phyloP scores from a whole-genome alignment of 805 yeast species.

The Yamadazyma takamatsuzukensis region DNA sequence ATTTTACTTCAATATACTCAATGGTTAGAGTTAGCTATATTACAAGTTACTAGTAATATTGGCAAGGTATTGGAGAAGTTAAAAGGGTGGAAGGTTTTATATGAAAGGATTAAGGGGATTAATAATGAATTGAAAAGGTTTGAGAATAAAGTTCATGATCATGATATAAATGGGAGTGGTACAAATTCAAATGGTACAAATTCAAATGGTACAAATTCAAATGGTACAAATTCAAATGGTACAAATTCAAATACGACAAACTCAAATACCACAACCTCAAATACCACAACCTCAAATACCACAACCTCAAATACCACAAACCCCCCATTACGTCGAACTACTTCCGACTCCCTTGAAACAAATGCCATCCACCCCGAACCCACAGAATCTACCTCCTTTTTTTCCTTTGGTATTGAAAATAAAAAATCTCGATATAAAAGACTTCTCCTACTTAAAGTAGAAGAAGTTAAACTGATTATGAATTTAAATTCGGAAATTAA shows the following conservation, averaged over 20 bases:
- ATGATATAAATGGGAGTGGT: constrained; percentile 1
- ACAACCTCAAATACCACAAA: constrained; percentile 3
- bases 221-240: no score
- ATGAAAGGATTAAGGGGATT: constrained; percentile 21
- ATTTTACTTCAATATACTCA: constrained; percentile 14
- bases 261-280: no score
- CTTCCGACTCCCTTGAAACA: background rate
- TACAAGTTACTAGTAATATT: constrained; percentile 22
- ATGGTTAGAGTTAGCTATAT: constrained; percentile 23
- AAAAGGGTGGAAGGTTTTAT: constrained; percentile 28
- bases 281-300: no score
- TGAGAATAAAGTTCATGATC: constrained; percentile 18
- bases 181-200: no score
- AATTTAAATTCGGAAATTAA: constrained; percentile 46
- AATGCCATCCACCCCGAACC: constrained; percentile 10
- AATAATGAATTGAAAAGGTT: constrained; percentile 26
- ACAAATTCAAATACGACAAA: no score
- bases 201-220: no score
- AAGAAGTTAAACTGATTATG: constrained; percentile 39
- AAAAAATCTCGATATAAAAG: constrained; percentile 47
- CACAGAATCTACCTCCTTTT: constrained; percentile 19
- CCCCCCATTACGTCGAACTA: no score
- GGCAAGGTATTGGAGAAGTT: constrained; percentile 19
- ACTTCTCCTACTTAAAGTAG: constrained; percentile 36
- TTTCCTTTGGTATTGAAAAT: constrained; percentile 46